Percentiles rank a stretch among this genome's conserved stretches.
These are phyloP conservation scores for Uromyces viciae-fabae DNA, from an alignment of 1,284 basidiomycete genomes.

Conservation along the genomic window DNA sequence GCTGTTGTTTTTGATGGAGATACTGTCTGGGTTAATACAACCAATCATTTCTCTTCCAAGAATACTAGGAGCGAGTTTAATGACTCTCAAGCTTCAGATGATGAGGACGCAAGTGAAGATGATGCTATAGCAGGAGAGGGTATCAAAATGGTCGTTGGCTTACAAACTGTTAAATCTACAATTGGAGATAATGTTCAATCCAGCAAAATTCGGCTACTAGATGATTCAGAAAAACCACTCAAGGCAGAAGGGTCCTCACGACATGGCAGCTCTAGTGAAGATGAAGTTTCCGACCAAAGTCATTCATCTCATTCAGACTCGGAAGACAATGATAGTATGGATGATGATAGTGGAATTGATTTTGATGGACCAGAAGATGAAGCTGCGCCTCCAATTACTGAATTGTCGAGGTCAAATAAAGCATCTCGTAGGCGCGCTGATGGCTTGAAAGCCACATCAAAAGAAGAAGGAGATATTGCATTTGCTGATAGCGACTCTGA, in stretches of 20 bases:
- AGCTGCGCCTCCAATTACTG: constrained; percentile 5
- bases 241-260: constrained; percentile 56
- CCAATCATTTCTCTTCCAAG: constrained; percentile 78
- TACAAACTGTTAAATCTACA: constrained; percentile 80
- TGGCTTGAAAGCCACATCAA: constrained; percentile 29
- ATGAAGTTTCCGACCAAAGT: constrained; percentile 10
- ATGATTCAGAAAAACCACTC: constrained; percentile 66
- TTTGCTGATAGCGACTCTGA: constrained; percentile 55
- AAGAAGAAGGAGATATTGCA: constrained; percentile 48
- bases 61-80: constrained; percentile 50
- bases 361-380: constrained; percentile 47
- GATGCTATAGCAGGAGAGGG: constrained; percentile 69
- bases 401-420: constrained; percentile 44
- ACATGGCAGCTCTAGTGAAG: constrained; percentile 44
- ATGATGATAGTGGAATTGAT: constrained; percentile 50
- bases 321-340: constrained; percentile 50
- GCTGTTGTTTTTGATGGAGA: constrained; percentile 98
- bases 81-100: constrained; percentile 58
- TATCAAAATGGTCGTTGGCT: constrained; percentile 92
- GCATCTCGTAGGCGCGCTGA: constrained; percentile 22
- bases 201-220: constrained; percentile 81
- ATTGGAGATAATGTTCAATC: constrained; percentile 77
- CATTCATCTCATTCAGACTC: constrained; percentile 48
- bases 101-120: constrained; percentile 59
- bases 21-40: constrained; percentile 95